Base-by-base conservation (phyloP, 345 rosid species). In the Moricandia arvensis region DNA sequence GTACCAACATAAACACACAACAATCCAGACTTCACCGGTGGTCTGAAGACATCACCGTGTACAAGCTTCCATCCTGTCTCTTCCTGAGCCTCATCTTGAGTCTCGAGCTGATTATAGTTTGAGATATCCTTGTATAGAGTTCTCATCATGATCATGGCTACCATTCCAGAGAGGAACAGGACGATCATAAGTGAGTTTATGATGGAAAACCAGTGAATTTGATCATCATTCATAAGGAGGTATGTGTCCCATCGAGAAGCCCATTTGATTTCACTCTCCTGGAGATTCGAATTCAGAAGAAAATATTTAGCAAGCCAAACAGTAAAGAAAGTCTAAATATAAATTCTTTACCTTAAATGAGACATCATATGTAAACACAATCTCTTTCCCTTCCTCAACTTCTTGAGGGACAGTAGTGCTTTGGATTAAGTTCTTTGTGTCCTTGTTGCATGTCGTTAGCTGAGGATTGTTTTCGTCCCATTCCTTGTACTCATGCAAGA, bases 211-310 rank as follows among this genome's bases (percentile, higher is more conserved):
- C 98, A 94, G 66, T 93, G 98, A 69, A 93, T 93, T 76, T 91
- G 98, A 85, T 93, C 98, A 45, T 93, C 98, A 69, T 93, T 91
- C 98, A 93, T 93, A 74, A 93, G 96, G 34, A 93, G 88, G 82
- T 93, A 93, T 3, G 94, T 94, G 83, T 91, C 97, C 98, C 98
- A 94, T 6, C 98, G 98, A 73, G 98, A 94, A 69, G 98, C 98
- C 98, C 98, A 94, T 85, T 94, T 94, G 82, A 91, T 87, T 15
- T 89, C 96, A 85, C 98, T 91, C 79, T 89, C 97, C 97, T 91
- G 63, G 59, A 49, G 13, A 35, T 15, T 31, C 43, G 29, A 31
- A 68, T 30, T 63, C 31, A 43, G 4, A 30, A 43, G 5, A 71
- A 61, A 11, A 41, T 45, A 65, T 38, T 75, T 38, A 75, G 67